A percentile compares a stretch with the other conserved stretches of the same genome.
Evolutionary conservation across 2,329 filamentous ascomycete species (phyloP).

Genomic region (Mycocentrospora acerina): DNA sequence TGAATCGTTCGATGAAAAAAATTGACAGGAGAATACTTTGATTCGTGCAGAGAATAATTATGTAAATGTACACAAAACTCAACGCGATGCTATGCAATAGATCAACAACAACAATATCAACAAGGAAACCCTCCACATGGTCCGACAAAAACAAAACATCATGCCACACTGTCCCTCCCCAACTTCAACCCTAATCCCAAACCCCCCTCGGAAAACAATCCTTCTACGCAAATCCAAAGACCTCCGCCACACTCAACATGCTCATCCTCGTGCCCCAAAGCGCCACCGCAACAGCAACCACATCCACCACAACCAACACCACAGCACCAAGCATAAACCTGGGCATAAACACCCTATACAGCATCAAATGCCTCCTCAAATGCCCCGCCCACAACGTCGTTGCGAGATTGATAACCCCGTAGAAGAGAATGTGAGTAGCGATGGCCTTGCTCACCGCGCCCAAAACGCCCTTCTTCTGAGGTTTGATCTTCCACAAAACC

Average conservation of each 20-base stretch:
- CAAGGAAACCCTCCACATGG: too few relatives aligned
- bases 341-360: slow-evolving; percentile 91
- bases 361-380: slow-evolving; percentile 88
- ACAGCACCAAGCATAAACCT: slow-evolving; percentile 81
- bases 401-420: slow-evolving; percentile 77
- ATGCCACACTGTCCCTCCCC: too few relatives aligned
- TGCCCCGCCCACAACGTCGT: slow-evolving; percentile 90
- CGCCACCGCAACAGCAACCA: slow-evolving; percentile 70
- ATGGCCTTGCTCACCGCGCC: slow-evolving; percentile 70
- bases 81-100: too few relatives aligned
- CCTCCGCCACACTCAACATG: slow-evolving; percentile 75
- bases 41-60: too few relatives aligned
- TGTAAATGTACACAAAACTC: too few relatives aligned
- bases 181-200: neutral
- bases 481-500: slow-evolving; percentile 84
- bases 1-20: too few relatives aligned
- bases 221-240: slow-evolving; percentile 66
- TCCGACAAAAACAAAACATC: too few relatives aligned
- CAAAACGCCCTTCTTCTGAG: slow-evolving; percentile 65
- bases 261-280: slow-evolving; percentile 75
- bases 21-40: too few relatives aligned
- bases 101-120: too few relatives aligned
- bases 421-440: slow-evolving; percentile 76
- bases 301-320: slow-evolving; percentile 73
- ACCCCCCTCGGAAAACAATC: neutral